These are phyloP conservation scores for Corynespora cassiicola DNA, from an alignment of 2,329 filamentous ascomycete genomes.

Conservation along the genomic window DNA sequence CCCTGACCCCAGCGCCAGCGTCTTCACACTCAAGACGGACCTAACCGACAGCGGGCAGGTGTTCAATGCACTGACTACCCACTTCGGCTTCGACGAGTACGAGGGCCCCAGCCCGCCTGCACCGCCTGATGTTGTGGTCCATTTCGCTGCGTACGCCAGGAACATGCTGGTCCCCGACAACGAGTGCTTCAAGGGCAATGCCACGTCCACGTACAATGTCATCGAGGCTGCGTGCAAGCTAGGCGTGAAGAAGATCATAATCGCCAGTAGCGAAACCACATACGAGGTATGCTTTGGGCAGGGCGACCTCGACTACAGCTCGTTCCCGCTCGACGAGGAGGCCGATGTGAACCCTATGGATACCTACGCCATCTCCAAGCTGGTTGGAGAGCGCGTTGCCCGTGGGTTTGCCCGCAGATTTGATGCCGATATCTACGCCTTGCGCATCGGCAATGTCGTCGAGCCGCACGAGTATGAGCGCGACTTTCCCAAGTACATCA, in stretches of 20 bases:
- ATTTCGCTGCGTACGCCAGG: conserved; percentile 64
- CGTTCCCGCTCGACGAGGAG: conserved; percentile 66
- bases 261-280: conserved; percentile 65
- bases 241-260: conserved; percentile 67
- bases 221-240: conserved; percentile 69
- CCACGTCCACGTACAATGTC: conserved; percentile 65
- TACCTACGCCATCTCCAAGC: conserved; percentile 66
- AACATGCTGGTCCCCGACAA: conserved; percentile 69
- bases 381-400: conserved; percentile 64
- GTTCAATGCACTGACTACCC: conserved; percentile 60
- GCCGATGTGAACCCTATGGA: conserved; percentile 68
- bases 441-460: conserved; percentile 68
- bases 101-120: conserved; percentile 50
- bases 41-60: conserved; percentile 63
- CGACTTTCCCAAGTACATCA: conserved; percentile 60
- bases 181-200: conserved; percentile 64
- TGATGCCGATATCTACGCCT: conserved; percentile 63
- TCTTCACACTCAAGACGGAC: conserved; percentile 63
- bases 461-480: conserved; percentile 66
- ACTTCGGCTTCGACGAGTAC: conserved; percentile 62
- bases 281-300: conserved; percentile 69
- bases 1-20: conserved; percentile 48
- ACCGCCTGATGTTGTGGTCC: conserved; percentile 66
- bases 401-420: conserved; percentile 64
- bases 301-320: conserved; percentile 62